phyloP scores from a whole-genome alignment of 495 filamentous ascomycete genomes.

The Xylaria scruposa region DNA sequence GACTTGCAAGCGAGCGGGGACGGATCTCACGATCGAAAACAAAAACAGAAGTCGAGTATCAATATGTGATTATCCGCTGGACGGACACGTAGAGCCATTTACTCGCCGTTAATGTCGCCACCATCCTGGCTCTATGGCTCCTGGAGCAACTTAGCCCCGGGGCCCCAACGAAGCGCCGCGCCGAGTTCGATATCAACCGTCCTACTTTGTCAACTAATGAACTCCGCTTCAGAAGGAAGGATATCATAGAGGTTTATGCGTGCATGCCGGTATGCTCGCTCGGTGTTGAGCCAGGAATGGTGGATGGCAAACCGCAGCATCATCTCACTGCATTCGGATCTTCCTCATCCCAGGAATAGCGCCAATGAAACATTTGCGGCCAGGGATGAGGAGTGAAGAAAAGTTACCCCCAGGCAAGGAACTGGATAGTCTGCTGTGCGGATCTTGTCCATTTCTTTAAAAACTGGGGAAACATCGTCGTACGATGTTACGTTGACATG shows the following conservation, averaged over 20 bases:
- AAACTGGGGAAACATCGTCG: slow-evolving; percentile 12
- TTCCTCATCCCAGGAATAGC: slow-evolving; percentile 12
- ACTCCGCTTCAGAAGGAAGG: slow-evolving; percentile 17
- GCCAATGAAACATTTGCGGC: slow-evolving; percentile 30
- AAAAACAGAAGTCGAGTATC: slow-evolving; percentile 37
- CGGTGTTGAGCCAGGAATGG: slow-evolving; percentile 33
- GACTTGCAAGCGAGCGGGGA: slow-evolving; percentile 39
- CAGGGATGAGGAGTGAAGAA: slow-evolving; percentile 29
- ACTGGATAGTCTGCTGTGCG: slow-evolving; percentile 19
- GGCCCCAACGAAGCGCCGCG: slow-evolving; percentile 38
- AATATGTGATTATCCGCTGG: slow-evolving; percentile 33
- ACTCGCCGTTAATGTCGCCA: slow-evolving; percentile 36
- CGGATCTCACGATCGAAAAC: slow-evolving; percentile 40
- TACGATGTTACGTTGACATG: slow-evolving; percentile 37
- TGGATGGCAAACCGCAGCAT: slow-evolving; percentile 34
- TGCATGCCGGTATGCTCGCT: slow-evolving; percentile 12
- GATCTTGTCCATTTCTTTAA: background rate
- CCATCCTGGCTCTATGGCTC: slow-evolving; percentile 28
- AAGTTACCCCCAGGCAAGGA: slow-evolving; percentile 25
- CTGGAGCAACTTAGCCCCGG: slow-evolving; percentile 23
- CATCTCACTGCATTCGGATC: slow-evolving; percentile 42
- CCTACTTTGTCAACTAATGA: slow-evolving; percentile 3
- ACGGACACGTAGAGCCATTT: slow-evolving; percentile 40
- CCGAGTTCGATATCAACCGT: slow-evolving; percentile 31
- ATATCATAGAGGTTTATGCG: background rate